Evolutionary conservation across 495 filamentous ascomycete genomes (phyloP), one percentile per base, ranked within the genome.

Genomic region (Apodospora peruviana): DNA sequence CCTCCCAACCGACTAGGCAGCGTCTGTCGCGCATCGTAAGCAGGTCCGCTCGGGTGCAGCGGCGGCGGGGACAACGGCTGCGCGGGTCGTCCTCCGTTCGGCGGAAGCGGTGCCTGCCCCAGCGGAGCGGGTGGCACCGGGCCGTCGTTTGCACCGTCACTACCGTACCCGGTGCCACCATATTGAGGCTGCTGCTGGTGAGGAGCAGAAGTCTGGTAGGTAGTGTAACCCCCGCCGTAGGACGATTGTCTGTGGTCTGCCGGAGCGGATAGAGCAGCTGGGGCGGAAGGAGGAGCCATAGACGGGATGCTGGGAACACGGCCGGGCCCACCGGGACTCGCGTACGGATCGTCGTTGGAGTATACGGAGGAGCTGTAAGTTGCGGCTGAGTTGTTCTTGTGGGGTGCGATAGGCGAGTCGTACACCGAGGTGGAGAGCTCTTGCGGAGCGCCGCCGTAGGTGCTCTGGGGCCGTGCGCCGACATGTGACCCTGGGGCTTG

Each of bases 401-500:
- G 76, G 35, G 74, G 69, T 25, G 82, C 83, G 34, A 87, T 78
- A 17, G 88, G 88, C 5, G 86, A 88, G 59, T 91, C 86, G 54
- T 93, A 94, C 10, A 80, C 79, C 5, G 86, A 86, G n/a, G 88
- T 90, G 25, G 86, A 85, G 35, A 94, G 72, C 72, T 94, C 88
- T 64, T 91, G 88, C 1, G 88, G 88, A 39, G 84, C 81, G 50
- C 52, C 66, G 9, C 82, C 82, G 56, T 87, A 87, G 40, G 81
- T 87, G 52, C 83, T 90, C 62, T 85, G 82, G 4, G 84, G 86
- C 75, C 62, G 60, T 67, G 56, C 61, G 72, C 57, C 66, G 43
- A 63, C 52, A 59, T 71, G 52, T 45, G 74, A 65, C 54, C 59
- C 67, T 57, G 74, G 65, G 55, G 60, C 67, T 57, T 67, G 64